Evolutionary conservation across 352 stramenopile species (phyloP).

Genomic region (Phytopythium sindhum): DNA sequence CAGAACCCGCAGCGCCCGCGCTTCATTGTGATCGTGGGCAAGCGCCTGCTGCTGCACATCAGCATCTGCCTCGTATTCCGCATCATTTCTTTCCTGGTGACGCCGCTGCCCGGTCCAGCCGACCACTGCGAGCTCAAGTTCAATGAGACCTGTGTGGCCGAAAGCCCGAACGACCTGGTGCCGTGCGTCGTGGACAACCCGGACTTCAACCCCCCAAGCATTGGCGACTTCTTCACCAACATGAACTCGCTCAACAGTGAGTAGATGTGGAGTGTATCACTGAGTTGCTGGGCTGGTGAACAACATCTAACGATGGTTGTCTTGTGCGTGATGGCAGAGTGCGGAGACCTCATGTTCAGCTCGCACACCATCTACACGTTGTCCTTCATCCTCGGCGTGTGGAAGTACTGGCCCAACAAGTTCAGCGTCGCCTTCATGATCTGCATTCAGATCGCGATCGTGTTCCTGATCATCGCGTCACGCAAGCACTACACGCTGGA

Average conservation of each 20-base stretch:
- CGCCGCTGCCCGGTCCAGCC: slow-evolving; percentile 61
- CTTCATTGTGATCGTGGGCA: slow-evolving; percentile 77
- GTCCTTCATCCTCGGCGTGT: slow-evolving; percentile 80
- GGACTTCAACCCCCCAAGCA: slow-evolving; percentile 61
- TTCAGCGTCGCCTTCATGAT: slow-evolving; percentile 71
- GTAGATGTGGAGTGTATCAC: neutral
- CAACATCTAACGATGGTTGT: neutral
- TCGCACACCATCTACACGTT: slow-evolving; percentile 93
- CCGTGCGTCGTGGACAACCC: slow-evolving; percentile 67
- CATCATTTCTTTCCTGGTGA: slow-evolving; percentile 82
- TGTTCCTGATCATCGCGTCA: slow-evolving; percentile 85
- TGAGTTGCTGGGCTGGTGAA: neutral
- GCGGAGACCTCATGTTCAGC: slow-evolving; percentile 91
- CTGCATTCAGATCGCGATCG: slow-evolving; percentile 73
- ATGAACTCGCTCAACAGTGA: slow-evolving; percentile 68
- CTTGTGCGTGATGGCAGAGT: slow-evolving; percentile 20
- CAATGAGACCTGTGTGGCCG: slow-evolving; percentile 45
- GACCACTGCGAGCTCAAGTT: slow-evolving; percentile 74
- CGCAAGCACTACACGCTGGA: slow-evolving; percentile 91
- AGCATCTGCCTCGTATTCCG: slow-evolving; percentile 71
- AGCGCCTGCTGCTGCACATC: slow-evolving; percentile 78
- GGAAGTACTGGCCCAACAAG: slow-evolving; percentile 88
- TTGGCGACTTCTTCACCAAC: slow-evolving; percentile 55
- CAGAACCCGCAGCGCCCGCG: slow-evolving; percentile 63
- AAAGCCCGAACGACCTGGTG: slow-evolving; percentile 46